A percentile compares a stretch with the other conserved stretches of the same genome.
Conservation (phyloP, 1,284 basidiomycete species). For the Ganoderma leucocontextum region DNA sequence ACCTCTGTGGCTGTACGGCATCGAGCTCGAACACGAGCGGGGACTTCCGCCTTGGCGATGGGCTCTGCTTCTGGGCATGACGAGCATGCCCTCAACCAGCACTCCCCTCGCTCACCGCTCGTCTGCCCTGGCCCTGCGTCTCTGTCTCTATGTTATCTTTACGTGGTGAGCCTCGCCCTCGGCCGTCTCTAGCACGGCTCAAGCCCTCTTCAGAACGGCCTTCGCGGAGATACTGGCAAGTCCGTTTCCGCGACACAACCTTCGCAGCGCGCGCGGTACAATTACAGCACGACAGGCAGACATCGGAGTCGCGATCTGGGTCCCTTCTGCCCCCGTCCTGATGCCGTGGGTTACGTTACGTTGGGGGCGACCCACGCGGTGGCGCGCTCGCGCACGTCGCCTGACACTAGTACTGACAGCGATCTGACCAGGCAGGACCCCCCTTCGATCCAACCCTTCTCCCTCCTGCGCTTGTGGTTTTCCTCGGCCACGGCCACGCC, state of each 20-base stretch:
- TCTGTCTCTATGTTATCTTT: neutral
- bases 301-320: slow-evolving; percentile 1
- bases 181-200: neutral
- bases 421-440: too few relatives aligned
- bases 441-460: neutral
- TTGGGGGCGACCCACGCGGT: neutral
- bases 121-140: neutral
- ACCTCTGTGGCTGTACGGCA: slow-evolving; percentile 3
- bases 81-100: neutral
- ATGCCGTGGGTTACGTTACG: slow-evolving; percentile 2
- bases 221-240: neutral
- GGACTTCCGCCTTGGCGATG: neutral
- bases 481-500: too few relatives aligned
- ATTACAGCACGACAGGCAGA: neutral
- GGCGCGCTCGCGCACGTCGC: neutral
- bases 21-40: neutral
- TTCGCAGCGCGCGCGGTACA: neutral
- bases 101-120: neutral
- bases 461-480: too few relatives aligned
- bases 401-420: too few relatives aligned
- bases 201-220: neutral
- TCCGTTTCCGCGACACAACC: neutral
- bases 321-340: neutral
- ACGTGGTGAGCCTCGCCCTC: slow-evolving; percentile 1
- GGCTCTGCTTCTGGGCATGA: neutral